Percentiles rank a stretch among this genome's conserved stretches.
These are phyloP conservation scores for Kluyveromyces lactis DNA, from an alignment of 805 yeast species.

Conservation along the genomic window DNA sequence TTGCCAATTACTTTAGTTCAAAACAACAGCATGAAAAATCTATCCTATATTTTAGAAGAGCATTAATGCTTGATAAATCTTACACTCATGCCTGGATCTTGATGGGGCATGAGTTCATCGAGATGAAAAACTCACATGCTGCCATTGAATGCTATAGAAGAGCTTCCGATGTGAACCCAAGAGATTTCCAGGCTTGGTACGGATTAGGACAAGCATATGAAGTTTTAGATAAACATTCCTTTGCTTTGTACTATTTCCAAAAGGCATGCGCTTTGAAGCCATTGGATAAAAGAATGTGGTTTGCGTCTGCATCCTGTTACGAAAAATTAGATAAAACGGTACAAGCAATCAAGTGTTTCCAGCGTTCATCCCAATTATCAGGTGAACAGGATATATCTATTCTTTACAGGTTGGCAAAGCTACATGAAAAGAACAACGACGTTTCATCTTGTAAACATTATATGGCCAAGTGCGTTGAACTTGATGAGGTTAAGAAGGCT, in stretches of 20 bases:
- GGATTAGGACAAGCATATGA: slow-evolving; percentile 98
- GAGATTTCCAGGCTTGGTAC: slow-evolving; percentile 96
- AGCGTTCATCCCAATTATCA: slow-evolving; percentile 57
- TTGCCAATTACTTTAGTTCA: slow-evolving; percentile 89
- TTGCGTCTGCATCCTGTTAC: slow-evolving; percentile 83
- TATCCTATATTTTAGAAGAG: slow-evolving; percentile 84
- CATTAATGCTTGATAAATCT: slow-evolving; percentile 68
- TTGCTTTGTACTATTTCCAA: slow-evolving; percentile 88
- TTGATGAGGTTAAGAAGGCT: slow-evolving; percentile 54
- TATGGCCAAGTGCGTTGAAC: slow-evolving; percentile 52
- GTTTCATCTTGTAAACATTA: slow-evolving; percentile 44
- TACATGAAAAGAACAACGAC: slow-evolving; percentile 53
- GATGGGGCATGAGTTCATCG: slow-evolving; percentile 98
- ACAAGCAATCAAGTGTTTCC: slow-evolving; percentile 75
- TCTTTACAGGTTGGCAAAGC: slow-evolving; percentile 52
- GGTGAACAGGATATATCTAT: slow-evolving; percentile 49
- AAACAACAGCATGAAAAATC: slow-evolving; percentile 93
- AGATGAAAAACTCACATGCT: slow-evolving; percentile 90
- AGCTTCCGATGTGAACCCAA: slow-evolving; percentile 82
- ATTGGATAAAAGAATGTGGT: slow-evolving; percentile 91
- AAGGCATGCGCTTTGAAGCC: slow-evolving; percentile 85
- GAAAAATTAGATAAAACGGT: slow-evolving; percentile 62
- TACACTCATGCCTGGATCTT: slow-evolving; percentile 93
- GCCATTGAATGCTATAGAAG: slow-evolving; percentile 92
- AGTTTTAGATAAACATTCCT: slow-evolving; percentile 88